Base-by-base conservation (phyloP, 2,329 filamentous ascomycete genomes). In the Xylariaceae sp. region DNA sequence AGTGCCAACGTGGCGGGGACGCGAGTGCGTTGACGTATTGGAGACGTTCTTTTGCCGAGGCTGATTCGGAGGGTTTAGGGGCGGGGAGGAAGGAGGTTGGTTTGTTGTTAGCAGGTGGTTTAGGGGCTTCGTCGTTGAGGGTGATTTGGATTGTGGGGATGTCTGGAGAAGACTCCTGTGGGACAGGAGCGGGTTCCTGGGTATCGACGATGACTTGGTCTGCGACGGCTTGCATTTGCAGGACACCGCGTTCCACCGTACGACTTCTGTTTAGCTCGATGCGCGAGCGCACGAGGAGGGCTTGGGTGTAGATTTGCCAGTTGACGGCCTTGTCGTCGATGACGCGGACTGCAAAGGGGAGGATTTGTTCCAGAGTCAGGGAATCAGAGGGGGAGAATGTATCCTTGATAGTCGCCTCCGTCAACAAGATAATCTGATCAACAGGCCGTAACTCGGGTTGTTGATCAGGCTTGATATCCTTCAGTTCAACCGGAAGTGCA, bases 231-330 rank as follows among this genome's bases (percentile, higher is more conserved):
- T 99, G 94, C 66, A 99, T 83, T 74, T 99, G 94, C 17, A 99
- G 77, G 0, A 99, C 85, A 51, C 91, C 90, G 61, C 94, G 82
- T 75, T 99, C 94, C 44, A 95, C 82, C 0, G 94, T 99, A 57
- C 93, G 82, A 56, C 92, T 90, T 56, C 86, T 84, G 74, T 95
- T 92, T 0, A 92, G 82, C 74, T 99, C 94, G 57, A 97, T 93
- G 13, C 94, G 83, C 61, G 90, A 96, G 50, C 94, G 84, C 1
- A 97, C 89, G 0, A 99, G 80, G 7, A 99, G 79, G 0, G 92
- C 94, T 71, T 97, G 92, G 0, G 94, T 97, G 72, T 97, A 97
- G 39, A 97, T 88, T 73, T 97, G 94, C 94, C 94, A 99, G 73
- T 97, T 99, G 0, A 91, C 93, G 51, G 89, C 89, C 66, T 93